Evolutionary conservation across 208 protist genomes (phyloP), one percentile per base, ranked within the genome.

Genomic region (Trypanosomatidae sp.): DNA sequence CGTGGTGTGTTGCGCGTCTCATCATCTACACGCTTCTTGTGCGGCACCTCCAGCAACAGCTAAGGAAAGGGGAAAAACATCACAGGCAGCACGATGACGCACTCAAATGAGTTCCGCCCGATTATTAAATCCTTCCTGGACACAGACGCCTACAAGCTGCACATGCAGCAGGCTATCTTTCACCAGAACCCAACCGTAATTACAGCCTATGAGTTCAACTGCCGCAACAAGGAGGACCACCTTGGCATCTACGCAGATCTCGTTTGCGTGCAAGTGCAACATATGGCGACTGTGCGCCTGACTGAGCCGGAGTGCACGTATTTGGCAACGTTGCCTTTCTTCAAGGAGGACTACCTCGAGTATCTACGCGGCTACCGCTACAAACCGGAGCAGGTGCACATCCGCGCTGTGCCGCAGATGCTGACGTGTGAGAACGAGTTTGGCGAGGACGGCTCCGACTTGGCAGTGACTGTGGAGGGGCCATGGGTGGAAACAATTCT

Each of bases 81-180:
- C 5, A 13, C 17, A 10, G 6, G 10, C 39, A 28, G 17, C 25
- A 39, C 66, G 7, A 81, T 83, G 82, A 55, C 78, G 7, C 56
- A 76, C 67, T 52, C 66, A 33, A 76, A 78, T 71, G 69, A 77
- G 62, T 69, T 76, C 33, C 44, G 30, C n/a, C 89, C 90, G 1
- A 91, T 96, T 59, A 92, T 96, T 65, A 88, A 79, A 41, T 93
- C 92, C 55, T 77, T 96, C 46, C 73, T 96, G 53, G 92, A 96
- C 82, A 96, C 92, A 25, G 92, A 96, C 77, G 90, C 89, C 44
- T 96, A 96, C 80, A 96, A 96, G 71, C 73, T 96, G 65, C 90
- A 96, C 80, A 96, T 96, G 92, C 92, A 96, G 70, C 92, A 96
- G 71, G 92, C 90, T 13, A 88, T 96, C 8, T 91, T 93, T 67